These are phyloP conservation scores for Yamadazyma atlantica DNA, from an alignment of 1,139 yeast species.

Conservation along the genomic window DNA sequence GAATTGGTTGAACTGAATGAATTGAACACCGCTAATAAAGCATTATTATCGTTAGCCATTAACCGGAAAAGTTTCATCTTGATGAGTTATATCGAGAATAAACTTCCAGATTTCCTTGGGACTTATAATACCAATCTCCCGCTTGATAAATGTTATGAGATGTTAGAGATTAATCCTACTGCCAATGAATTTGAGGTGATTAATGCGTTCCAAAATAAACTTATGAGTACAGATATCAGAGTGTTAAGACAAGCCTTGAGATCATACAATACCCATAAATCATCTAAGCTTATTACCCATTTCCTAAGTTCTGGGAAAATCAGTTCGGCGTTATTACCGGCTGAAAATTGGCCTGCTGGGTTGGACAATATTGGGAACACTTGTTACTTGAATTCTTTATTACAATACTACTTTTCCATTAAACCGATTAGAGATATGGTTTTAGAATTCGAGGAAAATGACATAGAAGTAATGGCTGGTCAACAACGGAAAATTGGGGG, in stretches of 20 bases:
- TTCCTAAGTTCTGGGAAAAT: conserved; percentile 59
- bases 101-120: conserved; percentile 34
- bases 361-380: conserved; percentile 93
- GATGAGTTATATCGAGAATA: conserved; percentile 46
- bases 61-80: conserved; percentile 42
- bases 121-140: conserved; percentile 6
- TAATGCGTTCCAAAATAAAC: conserved; percentile 49
- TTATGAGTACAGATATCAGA: conserved; percentile 38
- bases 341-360: conserved; percentile 83
- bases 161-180: conserved; percentile 41
- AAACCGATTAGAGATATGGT: conserved; percentile 75
- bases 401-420: conserved; percentile 87
- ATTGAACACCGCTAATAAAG: conserved; percentile 33
- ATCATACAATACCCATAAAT: conserved; percentile 45
- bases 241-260: conserved; percentile 51
- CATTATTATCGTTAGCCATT: conserved; percentile 43
- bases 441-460: conserved; percentile 47
- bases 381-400: conserved; percentile 84
- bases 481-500: conserved; percentile 76
- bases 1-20: conserved; percentile 53
- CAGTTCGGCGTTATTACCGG: conserved; percentile 60
- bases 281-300: conserved; percentile 52
- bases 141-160: conserved; percentile 20
- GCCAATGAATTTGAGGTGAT: conserved; percentile 59
- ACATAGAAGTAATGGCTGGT: conserved; percentile 17